Evolutionary conservation across 345 rosid species (phyloP).

Genomic region (Aquilaria malaccensis): DNA sequence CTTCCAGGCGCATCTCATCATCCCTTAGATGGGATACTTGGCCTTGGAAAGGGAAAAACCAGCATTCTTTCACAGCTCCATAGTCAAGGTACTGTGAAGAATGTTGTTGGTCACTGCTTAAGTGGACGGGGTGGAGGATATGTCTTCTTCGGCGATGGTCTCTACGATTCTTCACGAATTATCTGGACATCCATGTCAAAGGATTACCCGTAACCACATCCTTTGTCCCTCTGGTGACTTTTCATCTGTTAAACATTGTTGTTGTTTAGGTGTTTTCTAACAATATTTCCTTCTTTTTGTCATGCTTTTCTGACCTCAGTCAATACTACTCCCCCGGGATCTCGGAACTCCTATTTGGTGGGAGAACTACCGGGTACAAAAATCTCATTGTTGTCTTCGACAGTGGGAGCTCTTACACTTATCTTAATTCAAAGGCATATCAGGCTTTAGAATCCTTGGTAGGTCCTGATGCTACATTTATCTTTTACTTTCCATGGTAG

Average conservation of each 20-base stretch:
- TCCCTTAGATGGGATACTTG: constrained; percentile 91
- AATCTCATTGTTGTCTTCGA: constrained; percentile 52
- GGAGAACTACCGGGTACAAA: constrained; percentile 54
- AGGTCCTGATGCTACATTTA: constrained; percentile 18
- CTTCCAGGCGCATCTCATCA: constrained; percentile 51
- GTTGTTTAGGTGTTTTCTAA: constrained; percentile 2
- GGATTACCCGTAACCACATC: constrained; percentile 32
- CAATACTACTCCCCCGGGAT: constrained; percentile 74
- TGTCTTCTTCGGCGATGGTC: constrained; percentile 79
- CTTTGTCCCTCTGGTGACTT: background rate
- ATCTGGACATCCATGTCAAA: constrained; percentile 77
- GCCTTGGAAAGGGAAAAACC: constrained; percentile 87
- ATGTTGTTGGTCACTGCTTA: constrained; percentile 83
- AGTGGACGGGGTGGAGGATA: constrained; percentile 80
- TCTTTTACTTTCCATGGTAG: too few species aligned
- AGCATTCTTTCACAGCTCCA: constrained; percentile 81
- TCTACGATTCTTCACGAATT: constrained; percentile 58
- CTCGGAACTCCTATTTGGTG: constrained; percentile 53
- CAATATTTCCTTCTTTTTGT: constrained; percentile 1
- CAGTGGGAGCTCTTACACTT: constrained; percentile 94
- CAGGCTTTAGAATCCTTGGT: constrained; percentile 46
- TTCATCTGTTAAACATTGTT: constrained; percentile 4
- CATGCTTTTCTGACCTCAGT: constrained; percentile 29
- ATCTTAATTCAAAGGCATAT: constrained; percentile 60
- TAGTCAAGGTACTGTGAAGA: constrained; percentile 49